Evolutionary conservation across 768 basidiomycete species (phyloP).

Genomic region (Hygrophorus pudorinus): DNA sequence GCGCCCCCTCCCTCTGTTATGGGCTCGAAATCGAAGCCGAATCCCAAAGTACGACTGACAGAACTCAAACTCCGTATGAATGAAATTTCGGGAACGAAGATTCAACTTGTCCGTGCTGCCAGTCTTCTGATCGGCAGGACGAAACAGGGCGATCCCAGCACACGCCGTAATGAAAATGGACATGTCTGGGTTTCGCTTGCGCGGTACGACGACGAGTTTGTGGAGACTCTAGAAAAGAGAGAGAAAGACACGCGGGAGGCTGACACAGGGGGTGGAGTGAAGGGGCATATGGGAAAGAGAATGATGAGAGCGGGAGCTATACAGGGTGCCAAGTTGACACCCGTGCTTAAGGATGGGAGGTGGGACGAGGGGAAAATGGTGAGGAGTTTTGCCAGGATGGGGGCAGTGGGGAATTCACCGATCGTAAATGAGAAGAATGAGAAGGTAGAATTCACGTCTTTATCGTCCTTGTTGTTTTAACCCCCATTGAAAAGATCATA

Average conservation of each 20-base stretch:
- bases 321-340: slow-evolving; percentile 27
- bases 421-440: too few species aligned
- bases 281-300: slow-evolving; percentile 26
- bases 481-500: slow-evolving; percentile 11
- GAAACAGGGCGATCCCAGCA: slow-evolving; percentile 23
- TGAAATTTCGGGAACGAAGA: slow-evolving; percentile 41
- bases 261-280: too few species aligned
- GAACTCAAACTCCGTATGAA: slow-evolving; percentile 51
- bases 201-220: slow-evolving; percentile 68
- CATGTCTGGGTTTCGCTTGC: slow-evolving; percentile 67
- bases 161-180: slow-evolving; percentile 16
- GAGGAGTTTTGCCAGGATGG: slow-evolving; percentile 58
- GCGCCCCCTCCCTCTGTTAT: slow-evolving; percentile 11
- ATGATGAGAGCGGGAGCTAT: slow-evolving; percentile 25
- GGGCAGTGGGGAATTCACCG: slow-evolving; percentile 21
- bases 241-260: slow-evolving; percentile 43
- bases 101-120: slow-evolving; percentile 45
- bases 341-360: slow-evolving; percentile 37
- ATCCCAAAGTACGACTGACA: slow-evolving; percentile 44
- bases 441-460: too few species aligned
- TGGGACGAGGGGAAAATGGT: slow-evolving; percentile 82
- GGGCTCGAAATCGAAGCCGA: slow-evolving; percentile 3
- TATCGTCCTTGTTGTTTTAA: too few species aligned
- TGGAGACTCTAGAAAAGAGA: slow-evolving; percentile 52
- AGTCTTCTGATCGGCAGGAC: slow-evolving; percentile 42